Conservation (phyloP, 352 stramenopile genomes). For the Globisporangium apiculatum region DNA sequence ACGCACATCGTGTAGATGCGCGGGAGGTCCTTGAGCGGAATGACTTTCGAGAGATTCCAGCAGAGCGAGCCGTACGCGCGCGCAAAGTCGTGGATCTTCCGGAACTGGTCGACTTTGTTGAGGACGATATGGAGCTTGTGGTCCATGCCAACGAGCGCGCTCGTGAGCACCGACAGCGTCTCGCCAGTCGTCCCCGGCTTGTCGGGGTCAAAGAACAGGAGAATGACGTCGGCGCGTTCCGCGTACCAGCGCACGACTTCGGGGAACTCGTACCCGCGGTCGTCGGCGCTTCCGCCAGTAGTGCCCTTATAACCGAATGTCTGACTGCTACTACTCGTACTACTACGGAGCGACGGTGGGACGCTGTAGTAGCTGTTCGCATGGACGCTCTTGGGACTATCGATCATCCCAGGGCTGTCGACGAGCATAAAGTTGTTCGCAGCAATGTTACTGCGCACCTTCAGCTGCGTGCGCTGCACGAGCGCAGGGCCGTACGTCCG, state of each 20-base stretch:
- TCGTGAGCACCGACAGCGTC: conserved; percentile 96
- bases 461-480: conserved; percentile 98
- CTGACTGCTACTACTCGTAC: conserved; percentile 6
- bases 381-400: conserved; percentile 86
- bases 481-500: conserved; percentile 95
- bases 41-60: conserved; percentile 99
- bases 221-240: conserved; percentile 97
- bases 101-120: conserved; percentile 99
- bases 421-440: conserved; percentile 98
- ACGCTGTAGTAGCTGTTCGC: conserved; percentile 48
- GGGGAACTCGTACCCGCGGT: conserved; percentile 97
- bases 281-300: conserved; percentile 32
- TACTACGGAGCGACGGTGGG: conserved; percentile 20
- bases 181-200: conserved; percentile 99
- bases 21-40: conserved; percentile 98
- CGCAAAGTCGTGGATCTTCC: conserved; percentile 99
- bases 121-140: conserved; percentile 99
- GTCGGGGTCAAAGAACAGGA: conserved; percentile 99
- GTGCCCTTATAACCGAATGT: conserved; percentile 32
- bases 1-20: conserved; percentile 99
- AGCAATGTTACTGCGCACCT: conserved; percentile 91
- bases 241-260: conserved; percentile 97
- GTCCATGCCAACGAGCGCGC: conserved; percentile 96
- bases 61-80: conserved; percentile 98
- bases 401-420: conserved; percentile 99